Evolutionary conservation across 495 filamentous ascomycete species (phyloP), one percentile per base, ranked within the genome.

Genomic region (Thermothielavioides terrestris): DNA sequence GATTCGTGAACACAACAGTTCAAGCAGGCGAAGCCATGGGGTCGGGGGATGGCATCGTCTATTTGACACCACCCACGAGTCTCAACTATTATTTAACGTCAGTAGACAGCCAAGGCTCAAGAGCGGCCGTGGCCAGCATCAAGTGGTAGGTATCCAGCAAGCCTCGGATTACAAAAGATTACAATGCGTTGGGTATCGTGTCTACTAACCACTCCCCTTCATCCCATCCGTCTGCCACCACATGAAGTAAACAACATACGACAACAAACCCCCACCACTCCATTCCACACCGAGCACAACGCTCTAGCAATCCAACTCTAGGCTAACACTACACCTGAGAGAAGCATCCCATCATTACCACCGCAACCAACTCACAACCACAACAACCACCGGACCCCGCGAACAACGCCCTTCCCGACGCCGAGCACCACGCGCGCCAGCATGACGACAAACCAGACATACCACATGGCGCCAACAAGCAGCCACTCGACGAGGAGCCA

Each of bases 371-470:
- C 6, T 12, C 64, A 80, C 57, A 94, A 61, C 86, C 86, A 94
- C 46, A 95, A 66, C 59, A 94, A 67, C 89, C 89, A 95, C 57
- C 76, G 67, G 12, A 84, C 66, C 35, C 73, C 75, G 23, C 76
- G 68, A 3, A 81, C 63, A 7, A 78, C 58, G 3, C 79, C 83
- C 32, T 73, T 74, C 23, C 83, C 72, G 11, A 81, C 54, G 15
- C 82, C 80, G 25, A 82, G 68, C 1, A 83, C 55, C 18, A 87
- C 50, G 49, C 84, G 73, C 43, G 82, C 71, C 11, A 82, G 73
- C 74, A 87, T 82, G 15, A 90, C 86, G 38, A 88, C 69, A 44
- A 88, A 72, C 86, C 86, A 91, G 9, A 88, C 83, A 64, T 82
- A 85, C 86, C 86, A 91, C 75, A 91, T 81, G 47, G 86, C 75